Evolutionary conservation across 2,329 filamentous ascomycete genomes (phyloP), one percentile per base, ranked within the genome.

Genomic region (Pseudogymnoascus sp.): DNA sequence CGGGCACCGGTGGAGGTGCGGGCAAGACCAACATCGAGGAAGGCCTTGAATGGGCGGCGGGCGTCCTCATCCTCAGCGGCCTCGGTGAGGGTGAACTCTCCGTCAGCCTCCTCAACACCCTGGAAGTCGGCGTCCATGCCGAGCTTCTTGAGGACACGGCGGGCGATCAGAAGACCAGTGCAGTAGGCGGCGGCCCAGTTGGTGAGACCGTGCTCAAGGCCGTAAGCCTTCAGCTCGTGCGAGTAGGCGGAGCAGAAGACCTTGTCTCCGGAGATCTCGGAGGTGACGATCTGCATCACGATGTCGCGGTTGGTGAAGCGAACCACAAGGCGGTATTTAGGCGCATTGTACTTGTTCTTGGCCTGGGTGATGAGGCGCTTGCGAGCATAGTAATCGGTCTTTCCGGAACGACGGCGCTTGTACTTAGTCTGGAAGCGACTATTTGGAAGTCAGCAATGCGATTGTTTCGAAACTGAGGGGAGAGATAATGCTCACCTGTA

Each of bases 271-370:
- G 85, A 87, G 83, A 99, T 90, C 86, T 99, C 95, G 67, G 95
- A 96, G 78, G 86, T 89, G 79, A 99, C 87, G 79, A 99, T 95
- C 85, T 99, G 95, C 83, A 87, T 88, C 83, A 97, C 90, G 84
- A 97, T 96, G 86, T 99, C 93, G 82, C 92, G 91, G 89, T 97
- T 96, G 86, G 91, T 96, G 89, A 96, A 96, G 80, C 95, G 95
- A 78, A 99, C 91, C 72, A 99, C 95, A 77, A 99, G 89, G 78
- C 95, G 91, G 89, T 99, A 97, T 88, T 99, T 99, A 82, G 95
- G 95, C 69, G 95, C 90, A 83, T 96, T 96, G 90, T 97, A 99
- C 90, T 99, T 99, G 91, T 99, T 99, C 91, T 97, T 99, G 83
- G 95, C 95, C 87, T 99, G 95, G 84, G 91, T 93, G 86, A 97